These are phyloP conservation scores for Rheum nobile DNA, from an alignment of 148 eudicot genomes.

Conservation along the genomic window DNA sequence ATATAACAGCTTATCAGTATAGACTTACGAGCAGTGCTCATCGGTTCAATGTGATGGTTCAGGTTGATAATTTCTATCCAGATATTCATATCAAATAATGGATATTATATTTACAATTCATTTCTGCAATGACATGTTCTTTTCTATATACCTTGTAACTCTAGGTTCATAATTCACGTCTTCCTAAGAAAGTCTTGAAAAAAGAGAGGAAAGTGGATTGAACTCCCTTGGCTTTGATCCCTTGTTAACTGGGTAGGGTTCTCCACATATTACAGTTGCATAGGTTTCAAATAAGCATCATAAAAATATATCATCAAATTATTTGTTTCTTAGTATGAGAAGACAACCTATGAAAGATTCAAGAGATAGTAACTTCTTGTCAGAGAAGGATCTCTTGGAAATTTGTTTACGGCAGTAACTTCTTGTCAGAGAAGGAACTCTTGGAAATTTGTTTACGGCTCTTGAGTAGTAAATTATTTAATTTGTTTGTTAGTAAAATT, in stretches of 20 bases:
- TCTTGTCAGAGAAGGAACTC: background rate
- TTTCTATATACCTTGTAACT: background rate
- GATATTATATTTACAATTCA: background rate
- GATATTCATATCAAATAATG: background rate
- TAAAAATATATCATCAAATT: background rate
- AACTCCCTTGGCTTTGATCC: background rate
- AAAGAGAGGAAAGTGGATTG: background rate
- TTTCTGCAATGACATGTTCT: background rate
- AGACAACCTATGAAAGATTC: background rate
- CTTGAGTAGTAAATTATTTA: background rate
- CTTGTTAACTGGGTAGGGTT: background rate
- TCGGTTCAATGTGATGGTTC: conserved; percentile 84
- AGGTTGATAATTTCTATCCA: conserved; percentile 36
- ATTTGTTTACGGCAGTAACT: background rate
- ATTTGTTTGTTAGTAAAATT: background rate
- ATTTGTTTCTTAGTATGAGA: background rate
- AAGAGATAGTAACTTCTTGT: background rate
- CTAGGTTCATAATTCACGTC: background rate
- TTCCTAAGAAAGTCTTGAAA: background rate
- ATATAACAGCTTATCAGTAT: conserved; percentile 45
- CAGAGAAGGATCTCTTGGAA: background rate
- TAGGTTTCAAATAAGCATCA: background rate
- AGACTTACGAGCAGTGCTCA: conserved; percentile 97
- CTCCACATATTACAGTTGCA: background rate
- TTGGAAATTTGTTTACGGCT: background rate